Base-by-base conservation (phyloP, 805 yeast genomes). In the Jamesozyma hellenica region DNA sequence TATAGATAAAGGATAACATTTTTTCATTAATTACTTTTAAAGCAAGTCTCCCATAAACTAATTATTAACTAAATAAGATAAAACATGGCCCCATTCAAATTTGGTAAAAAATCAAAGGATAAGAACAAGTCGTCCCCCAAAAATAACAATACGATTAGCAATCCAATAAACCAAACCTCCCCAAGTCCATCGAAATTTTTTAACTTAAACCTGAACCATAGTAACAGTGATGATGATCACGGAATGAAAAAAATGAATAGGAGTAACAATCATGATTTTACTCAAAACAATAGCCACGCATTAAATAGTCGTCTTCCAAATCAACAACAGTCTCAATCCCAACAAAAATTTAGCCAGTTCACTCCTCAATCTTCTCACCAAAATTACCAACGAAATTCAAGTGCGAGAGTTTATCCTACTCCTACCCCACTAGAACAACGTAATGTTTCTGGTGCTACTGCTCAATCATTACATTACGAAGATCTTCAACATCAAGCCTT, bases 21-120 rank as follows among this genome's bases (percentile, higher is more conserved):
- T n/a, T n/a, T n/a, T n/a, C 27, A 25, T 25, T 25, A 25, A 25
- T 25, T 11, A 25, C 27, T 25, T 25, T 25, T 9, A 25, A 25
- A 25, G 27, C 27, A 25, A 25, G 27, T 9, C 11, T 11, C 8
- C 27, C 11, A 25, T 25, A 9, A 9, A 25, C 8, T 25, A 11
- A 25, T 25, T 9, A 11, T 8, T 25, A 25, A 25, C 27, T 25
- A 25, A 9, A 11, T 9, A 25, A 9, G 8, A 25, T 18, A 21
- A 17, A 33, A 2, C 4, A 74, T 74, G 79, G 74, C 79, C 15
- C 73, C 79, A 17, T 75, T 75, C 57, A 74, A 72, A 53, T 74
- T 76, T 53, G 74, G 75, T 14, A 70, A 66, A 51, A 73, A 70
- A 52, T 65, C 65, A 38, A 61, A 58, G 41, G 67, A 60, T 15